Base-by-base conservation (phyloP, 768 basidiomycete species). In the Tephrocybe sp. region DNA sequence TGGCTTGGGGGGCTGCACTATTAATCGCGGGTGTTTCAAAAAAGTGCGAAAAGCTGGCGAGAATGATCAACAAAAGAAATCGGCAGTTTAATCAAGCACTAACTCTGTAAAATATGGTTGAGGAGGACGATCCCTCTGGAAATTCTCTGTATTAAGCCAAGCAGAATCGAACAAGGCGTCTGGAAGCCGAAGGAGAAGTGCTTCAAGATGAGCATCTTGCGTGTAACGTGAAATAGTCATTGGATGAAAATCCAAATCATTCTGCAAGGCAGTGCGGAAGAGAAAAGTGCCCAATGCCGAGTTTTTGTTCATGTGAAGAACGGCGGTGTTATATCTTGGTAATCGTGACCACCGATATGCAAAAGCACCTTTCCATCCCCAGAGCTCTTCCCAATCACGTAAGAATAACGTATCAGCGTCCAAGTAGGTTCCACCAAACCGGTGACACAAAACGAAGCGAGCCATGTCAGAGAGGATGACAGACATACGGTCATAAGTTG, bases 321-420 rank as follows among this genome's bases (percentile, higher is more conserved):
- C 92, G 2, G 97, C 94, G 11, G 95, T 98, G 74, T 98, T 97
- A 68, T 97, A 97, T 64, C 86, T 90, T 61, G 88, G 82, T 54
- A 94, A 72, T 41, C 91, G 84, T 18, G 89, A 91, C 95, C 95
- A 99, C 2, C 95, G 79, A 65, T 97, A 98, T 7, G 95, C 94
- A 59, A 97, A 99, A 15, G 94, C 93, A 31, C 94, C 94, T 59
- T 86, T 83, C 87, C 91, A 97, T 23, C 91, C 92, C 92, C 92
- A 97, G 4, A 99, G 73, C 57, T 98, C 95, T 64, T 97, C 94
- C 97, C 97, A 99, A 62, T 99, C 95, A 18, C 97, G 86, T 25
- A 99, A 70, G 58, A 99, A 83, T 55, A 99, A 82, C 8, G 93
- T 97, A 64, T 98, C 97, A 9, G 94, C 94, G 61, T 99, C 95